Evolutionary conservation across 441 rosid genomes (phyloP).

Genomic region (Biscutella auriculata): DNA sequence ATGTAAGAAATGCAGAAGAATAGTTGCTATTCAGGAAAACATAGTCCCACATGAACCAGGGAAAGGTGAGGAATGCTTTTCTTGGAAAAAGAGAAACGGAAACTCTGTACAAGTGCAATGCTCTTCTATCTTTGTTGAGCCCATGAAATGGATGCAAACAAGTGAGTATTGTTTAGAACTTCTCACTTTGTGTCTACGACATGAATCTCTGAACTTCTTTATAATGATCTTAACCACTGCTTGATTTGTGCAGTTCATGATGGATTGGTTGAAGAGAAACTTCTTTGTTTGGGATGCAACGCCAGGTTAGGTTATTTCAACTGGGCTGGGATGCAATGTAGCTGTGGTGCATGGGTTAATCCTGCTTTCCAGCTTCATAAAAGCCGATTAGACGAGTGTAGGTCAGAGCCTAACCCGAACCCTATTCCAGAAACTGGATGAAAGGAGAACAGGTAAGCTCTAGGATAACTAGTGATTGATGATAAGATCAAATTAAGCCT

Average conservation of each 20-base stretch:
- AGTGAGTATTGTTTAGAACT: slow-evolving; percentile 19
- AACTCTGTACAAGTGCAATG: slow-evolving; percentile 34
- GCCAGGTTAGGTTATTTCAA: slow-evolving; percentile 48
- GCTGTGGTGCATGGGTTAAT: slow-evolving; percentile 58
- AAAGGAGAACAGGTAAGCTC: neutral
- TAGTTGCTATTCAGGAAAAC: slow-evolving; percentile 62
- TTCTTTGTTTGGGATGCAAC: slow-evolving; percentile 61
- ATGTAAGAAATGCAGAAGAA: slow-evolving; percentile 70
- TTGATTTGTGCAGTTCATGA: slow-evolving; percentile 44
- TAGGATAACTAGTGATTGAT: slow-evolving; percentile 1
- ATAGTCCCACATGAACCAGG: slow-evolving; percentile 48
- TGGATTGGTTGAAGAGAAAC: slow-evolving; percentile 69
- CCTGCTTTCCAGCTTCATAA: slow-evolving; percentile 61
- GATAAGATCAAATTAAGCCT: neutral
- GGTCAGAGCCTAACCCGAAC: slow-evolving; percentile 16
- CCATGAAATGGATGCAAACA: slow-evolving; percentile 87
- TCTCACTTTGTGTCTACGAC: neutral
- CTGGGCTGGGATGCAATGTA: slow-evolving; percentile 71
- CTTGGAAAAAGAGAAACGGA: slow-evolving; percentile 54
- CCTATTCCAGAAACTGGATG: neutral
- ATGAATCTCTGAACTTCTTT: neutral
- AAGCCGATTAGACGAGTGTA: slow-evolving; percentile 65
- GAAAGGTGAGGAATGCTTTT: slow-evolving; percentile 60
- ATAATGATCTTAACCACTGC: neutral
- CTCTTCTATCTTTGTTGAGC: slow-evolving; percentile 69